A percentile compares a stretch with the other conserved stretches of the same genome.
Evolutionary conservation across 2,329 filamentous ascomycete species (phyloP).

Genomic region (Diaporthe citri): DNA sequence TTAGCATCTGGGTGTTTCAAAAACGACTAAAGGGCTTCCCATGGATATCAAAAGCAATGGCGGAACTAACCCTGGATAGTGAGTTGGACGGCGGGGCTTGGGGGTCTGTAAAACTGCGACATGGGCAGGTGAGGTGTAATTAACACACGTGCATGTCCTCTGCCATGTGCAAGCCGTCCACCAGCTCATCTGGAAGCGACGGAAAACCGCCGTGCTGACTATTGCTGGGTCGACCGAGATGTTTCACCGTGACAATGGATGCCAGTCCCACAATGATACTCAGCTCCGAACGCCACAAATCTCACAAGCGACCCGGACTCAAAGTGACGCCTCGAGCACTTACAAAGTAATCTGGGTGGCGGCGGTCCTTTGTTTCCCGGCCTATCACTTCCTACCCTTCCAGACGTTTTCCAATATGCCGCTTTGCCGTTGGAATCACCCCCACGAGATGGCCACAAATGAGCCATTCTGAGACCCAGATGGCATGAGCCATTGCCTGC

Average conservation of each 20-base stretch:
- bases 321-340: background rate
- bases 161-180: background rate
- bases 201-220: background rate
- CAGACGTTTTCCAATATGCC: background rate
- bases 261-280: conserved; percentile 4
- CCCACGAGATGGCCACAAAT: background rate
- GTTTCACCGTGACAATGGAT: background rate
- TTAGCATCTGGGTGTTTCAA: background rate
- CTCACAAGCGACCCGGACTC: background rate
- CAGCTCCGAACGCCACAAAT: conserved; percentile 19
- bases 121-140: background rate
- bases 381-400: background rate
- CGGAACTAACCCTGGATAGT: background rate
- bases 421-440: background rate
- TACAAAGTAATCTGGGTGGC: background rate
- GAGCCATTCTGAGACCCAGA: background rate
- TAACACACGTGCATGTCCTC: background rate
- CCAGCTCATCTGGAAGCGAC: background rate
- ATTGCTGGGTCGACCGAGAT: background rate
- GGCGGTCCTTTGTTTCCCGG: background rate
- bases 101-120: background rate
- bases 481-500: background rate
- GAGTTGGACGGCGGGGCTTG: background rate
- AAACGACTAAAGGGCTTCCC: background rate
- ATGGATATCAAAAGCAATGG: background rate